These are phyloP conservation scores for Globisporangium alternatum DNA, from an alignment of 352 stramenopile species.

Conservation along the genomic window DNA sequence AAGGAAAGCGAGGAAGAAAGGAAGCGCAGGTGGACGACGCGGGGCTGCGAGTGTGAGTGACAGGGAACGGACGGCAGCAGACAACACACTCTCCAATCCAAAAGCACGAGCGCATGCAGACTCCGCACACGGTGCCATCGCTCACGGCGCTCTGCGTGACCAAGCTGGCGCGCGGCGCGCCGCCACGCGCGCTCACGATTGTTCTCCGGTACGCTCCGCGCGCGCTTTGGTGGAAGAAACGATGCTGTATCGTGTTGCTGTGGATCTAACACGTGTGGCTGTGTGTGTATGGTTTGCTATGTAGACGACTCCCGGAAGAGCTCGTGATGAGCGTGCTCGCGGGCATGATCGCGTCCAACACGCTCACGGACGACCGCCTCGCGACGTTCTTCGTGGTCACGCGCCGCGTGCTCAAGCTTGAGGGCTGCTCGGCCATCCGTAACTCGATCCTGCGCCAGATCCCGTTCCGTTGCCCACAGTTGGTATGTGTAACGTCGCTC, in stretches of 20 bases:
- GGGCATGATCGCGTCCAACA: conserved; percentile 69
- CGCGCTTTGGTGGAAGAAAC: not conserved
- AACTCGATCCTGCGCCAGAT: conserved; percentile 88
- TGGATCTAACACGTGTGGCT: not conserved
- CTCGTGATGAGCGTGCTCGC: conserved; percentile 72
- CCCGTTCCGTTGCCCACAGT: conserved; percentile 72
- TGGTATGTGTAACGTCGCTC: conserved; percentile 36
- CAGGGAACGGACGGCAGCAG: not conserved
- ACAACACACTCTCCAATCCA: not conserved
- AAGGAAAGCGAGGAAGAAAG: conserved; percentile 6
- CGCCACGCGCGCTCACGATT: conserved; percentile 49
- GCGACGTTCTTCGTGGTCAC: conserved; percentile 79
- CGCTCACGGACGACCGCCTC: conserved; percentile 80
- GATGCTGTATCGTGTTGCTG: not conserved
- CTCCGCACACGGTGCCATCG: conserved; percentile 30
- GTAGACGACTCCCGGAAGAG: conserved; percentile 75
- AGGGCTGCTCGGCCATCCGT: conserved; percentile 71
- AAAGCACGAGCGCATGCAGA: not conserved
- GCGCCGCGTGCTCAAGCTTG: conserved; percentile 66
- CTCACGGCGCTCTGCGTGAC: conserved; percentile 64
- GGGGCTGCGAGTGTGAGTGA: not conserved
- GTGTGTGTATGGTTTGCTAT: not conserved
- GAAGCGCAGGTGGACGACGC: not conserved
- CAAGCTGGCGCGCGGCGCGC: conserved; percentile 46
- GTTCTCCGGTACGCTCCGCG: conserved; percentile 55